Percentiles rank a stretch among this genome's conserved stretches.
Evolutionary conservation across 345 rosid genomes (phyloP).

Genomic region (Aurinia saxatilis): DNA sequence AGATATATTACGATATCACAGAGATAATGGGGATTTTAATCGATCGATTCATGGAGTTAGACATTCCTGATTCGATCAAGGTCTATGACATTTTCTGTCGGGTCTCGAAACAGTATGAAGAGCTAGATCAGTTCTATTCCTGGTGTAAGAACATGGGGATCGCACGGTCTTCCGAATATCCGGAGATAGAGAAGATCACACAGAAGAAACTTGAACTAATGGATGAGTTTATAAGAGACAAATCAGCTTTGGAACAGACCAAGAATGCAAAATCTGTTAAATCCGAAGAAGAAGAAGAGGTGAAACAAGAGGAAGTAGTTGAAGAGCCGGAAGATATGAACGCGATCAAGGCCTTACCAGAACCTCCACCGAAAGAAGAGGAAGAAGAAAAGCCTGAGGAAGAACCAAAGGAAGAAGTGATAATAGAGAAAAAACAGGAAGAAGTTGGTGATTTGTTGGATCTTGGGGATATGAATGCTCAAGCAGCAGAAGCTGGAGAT

Average conservation of each 20-base stretch:
- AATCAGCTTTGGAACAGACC: slow-evolving; percentile 36
- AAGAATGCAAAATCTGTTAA: slow-evolving; percentile 6
- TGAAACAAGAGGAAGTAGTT: slow-evolving; percentile 15
- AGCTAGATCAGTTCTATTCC: slow-evolving; percentile 52
- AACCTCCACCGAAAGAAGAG: slow-evolving; percentile 37
- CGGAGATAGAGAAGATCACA: slow-evolving; percentile 68
- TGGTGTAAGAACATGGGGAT: slow-evolving; percentile 74
- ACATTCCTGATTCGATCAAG: slow-evolving; percentile 54
- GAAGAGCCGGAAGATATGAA: slow-evolving; percentile 41
- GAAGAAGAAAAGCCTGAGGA: slow-evolving; percentile 10
- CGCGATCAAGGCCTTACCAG: slow-evolving; percentile 51
- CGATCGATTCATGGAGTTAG: slow-evolving; percentile 75
- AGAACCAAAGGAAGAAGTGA: slow-evolving; percentile 16
- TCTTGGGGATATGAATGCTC: slow-evolving; percentile 36
- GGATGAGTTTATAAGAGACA: slow-evolving; percentile 78
- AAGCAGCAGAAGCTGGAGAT: slow-evolving; percentile 38
- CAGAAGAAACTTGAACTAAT: slow-evolving; percentile 72
- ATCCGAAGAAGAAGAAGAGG: slow-evolving; percentile 24
- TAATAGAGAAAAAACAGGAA: slow-evolving; percentile 16
- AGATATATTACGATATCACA: slow-evolving; percentile 55
- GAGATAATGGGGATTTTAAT: slow-evolving; percentile 50
- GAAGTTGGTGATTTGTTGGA: slow-evolving; percentile 51
- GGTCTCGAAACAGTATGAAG: slow-evolving; percentile 55
- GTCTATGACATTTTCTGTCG: slow-evolving; percentile 61
- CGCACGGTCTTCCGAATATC: slow-evolving; percentile 69